Evolutionary conservation across 2,329 filamentous ascomycete genomes (phyloP).

Genomic region (Aspergillus sp.): DNA sequence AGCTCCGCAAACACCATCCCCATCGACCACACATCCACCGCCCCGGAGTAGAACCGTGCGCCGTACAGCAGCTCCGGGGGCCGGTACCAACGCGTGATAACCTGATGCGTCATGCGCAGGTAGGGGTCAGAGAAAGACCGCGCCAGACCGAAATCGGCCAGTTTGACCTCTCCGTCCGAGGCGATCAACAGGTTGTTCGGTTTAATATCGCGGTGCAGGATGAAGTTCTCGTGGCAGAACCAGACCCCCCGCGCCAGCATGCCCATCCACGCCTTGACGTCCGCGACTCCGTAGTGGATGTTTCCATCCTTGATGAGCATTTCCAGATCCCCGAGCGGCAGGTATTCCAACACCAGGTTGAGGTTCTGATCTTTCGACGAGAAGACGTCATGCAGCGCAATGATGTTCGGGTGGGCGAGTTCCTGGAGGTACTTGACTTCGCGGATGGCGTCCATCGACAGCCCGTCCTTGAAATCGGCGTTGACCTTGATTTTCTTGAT

Average conservation of each 20-base stretch:
- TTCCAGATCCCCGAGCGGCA: slow-evolving; percentile 91
- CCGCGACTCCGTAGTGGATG: slow-evolving; percentile 79
- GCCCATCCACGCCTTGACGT: slow-evolving; percentile 98
- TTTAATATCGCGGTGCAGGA: slow-evolving; percentile 97
- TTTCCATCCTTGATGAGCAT: slow-evolving; percentile 86
- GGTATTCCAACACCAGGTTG: slow-evolving; percentile 89
- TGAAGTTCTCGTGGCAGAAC: slow-evolving; percentile 94
- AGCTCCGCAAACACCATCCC: slow-evolving; percentile 93
- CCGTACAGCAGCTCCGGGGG: slow-evolving; percentile 93
- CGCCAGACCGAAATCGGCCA: slow-evolving; percentile 96
- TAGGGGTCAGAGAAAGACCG: slow-evolving; percentile 86
- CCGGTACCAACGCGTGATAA: slow-evolving; percentile 96
- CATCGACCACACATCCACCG: slow-evolving; percentile 92
- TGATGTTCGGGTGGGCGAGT: slow-evolving; percentile 92
- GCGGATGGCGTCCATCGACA: slow-evolving; percentile 90
- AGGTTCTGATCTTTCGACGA: slow-evolving; percentile 95
- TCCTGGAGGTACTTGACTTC: slow-evolving; percentile 96
- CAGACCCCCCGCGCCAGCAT: slow-evolving; percentile 92
- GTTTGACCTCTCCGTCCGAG: slow-evolving; percentile 87
- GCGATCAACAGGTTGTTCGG: slow-evolving; percentile 97
- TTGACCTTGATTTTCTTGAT: slow-evolving; percentile 57
- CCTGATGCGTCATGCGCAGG: slow-evolving; percentile 83
- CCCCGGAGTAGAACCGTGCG: slow-evolving; percentile 82
- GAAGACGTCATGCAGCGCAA: slow-evolving; percentile 88
- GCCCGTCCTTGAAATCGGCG: slow-evolving; percentile 74